Percentiles rank a stretch among this genome's conserved stretches.
These are phyloP conservation scores for Bruguiera gymnorhiza DNA, from an alignment of 345 rosid genomes.

Conservation along the genomic window DNA sequence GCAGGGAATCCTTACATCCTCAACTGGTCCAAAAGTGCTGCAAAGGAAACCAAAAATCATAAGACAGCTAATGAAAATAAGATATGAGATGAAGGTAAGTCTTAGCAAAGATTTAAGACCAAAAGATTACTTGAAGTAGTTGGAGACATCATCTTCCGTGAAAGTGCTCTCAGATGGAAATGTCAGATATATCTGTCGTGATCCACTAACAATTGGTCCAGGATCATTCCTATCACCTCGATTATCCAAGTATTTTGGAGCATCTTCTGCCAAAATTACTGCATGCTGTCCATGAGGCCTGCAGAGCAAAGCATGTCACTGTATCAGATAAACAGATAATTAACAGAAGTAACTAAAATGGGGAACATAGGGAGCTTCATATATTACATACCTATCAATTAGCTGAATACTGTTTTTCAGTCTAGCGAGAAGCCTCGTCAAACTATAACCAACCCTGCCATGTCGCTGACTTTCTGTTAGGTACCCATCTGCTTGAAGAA, in stretches of 20 bases:
- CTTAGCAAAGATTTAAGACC: not conserved
- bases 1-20: constrained; percentile 72
- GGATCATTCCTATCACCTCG: constrained; percentile 43
- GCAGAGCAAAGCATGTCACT: constrained; percentile 18
- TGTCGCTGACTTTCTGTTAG: constrained; percentile 74
- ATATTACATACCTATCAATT: constrained; percentile 47
- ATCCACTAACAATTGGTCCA: constrained; percentile 45
- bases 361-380: not conserved
- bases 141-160: constrained; percentile 60
- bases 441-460: constrained; percentile 63
- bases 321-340: not conserved
- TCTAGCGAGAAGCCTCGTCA: constrained; percentile 63
- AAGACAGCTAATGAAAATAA: not conserved
- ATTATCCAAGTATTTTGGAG: constrained; percentile 38
- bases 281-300: constrained; percentile 82
- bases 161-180: constrained; percentile 67
- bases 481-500: constrained; percentile 67
- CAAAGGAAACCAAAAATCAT: constrained; percentile 9
- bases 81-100: not conserved
- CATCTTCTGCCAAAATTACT: constrained; percentile 58
- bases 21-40: constrained; percentile 59
- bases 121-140: constrained; percentile 48
- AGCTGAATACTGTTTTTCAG: constrained; percentile 42
- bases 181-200: constrained; percentile 61
- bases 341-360: no score